A percentile compares a stretch with the other conserved stretches of the same genome.
phyloP scores from a whole-genome alignment of 2,329 filamentous ascomycete genomes.

The Phialophora tarda region DNA sequence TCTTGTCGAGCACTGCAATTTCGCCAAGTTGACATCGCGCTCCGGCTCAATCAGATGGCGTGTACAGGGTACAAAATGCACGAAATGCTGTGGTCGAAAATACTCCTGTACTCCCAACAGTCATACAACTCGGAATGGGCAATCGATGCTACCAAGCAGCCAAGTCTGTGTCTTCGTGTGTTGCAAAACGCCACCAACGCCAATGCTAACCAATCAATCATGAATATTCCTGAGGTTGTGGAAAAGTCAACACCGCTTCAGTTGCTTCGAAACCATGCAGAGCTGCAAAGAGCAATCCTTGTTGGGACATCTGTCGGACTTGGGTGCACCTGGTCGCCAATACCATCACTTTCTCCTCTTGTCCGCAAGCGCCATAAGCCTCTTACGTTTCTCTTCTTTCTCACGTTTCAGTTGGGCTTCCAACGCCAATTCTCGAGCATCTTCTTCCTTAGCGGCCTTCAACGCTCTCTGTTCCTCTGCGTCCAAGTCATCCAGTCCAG shows the following conservation, averaged over 20 bases:
- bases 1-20: not conserved
- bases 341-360: conserved; percentile 30
- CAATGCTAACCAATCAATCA: conserved; percentile 31
- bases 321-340: not conserved
- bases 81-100: not conserved
- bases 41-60: no score
- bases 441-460: conserved; percentile 51
- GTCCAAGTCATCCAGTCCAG: conserved; percentile 54
- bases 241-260: not conserved
- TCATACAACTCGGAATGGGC: not conserved
- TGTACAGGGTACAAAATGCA: not conserved
- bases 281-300: not conserved
- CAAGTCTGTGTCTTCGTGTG: conserved; percentile 2
- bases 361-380: conserved; percentile 47
- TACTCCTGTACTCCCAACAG: not conserved
- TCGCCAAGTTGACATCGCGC: no score
- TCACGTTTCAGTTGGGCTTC: conserved; percentile 54
- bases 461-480: conserved; percentile 52
- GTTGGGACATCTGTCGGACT: not conserved
- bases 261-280: not conserved
- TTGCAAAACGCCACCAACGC: conserved; percentile 30
- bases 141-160: not conserved
- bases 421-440: conserved; percentile 52
- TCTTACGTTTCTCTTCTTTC: conserved; percentile 54
- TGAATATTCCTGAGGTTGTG: conserved; percentile 3